These are phyloP conservation scores for Raphanus raphanistrum DNA, from an alignment of 345 rosid genomes.

Conservation along the genomic window DNA sequence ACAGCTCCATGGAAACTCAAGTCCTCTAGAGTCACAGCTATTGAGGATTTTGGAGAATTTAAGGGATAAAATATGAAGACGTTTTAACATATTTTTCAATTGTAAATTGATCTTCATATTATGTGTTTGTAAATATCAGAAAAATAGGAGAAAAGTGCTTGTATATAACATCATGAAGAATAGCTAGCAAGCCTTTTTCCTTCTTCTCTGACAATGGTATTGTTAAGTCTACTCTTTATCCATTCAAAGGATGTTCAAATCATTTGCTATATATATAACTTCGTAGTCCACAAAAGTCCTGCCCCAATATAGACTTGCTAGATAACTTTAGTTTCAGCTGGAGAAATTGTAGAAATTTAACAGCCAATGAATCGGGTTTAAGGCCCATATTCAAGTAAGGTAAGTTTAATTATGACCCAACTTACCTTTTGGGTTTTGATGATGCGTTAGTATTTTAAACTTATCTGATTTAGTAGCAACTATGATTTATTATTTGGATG, in stretches of 20 bases:
- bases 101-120: slow-evolving; percentile 40
- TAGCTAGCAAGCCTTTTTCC: background rate
- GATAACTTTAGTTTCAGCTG: slow-evolving; percentile 29
- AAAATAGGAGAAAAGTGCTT: slow-evolving; percentile 38
- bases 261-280: slow-evolving; percentile 74
- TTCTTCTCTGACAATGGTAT: slow-evolving; percentile 40
- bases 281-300: slow-evolving; percentile 79
- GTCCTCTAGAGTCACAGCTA: slow-evolving; percentile 58
- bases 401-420: background rate
- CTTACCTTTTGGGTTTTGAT: background rate
- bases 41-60: slow-evolving; percentile 49
- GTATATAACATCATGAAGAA: background rate
- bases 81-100: slow-evolving; percentile 7
- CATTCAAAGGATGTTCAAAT: slow-evolving; percentile 76
- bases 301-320: slow-evolving; percentile 58
- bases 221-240: slow-evolving; percentile 74
- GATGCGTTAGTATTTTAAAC: background rate
- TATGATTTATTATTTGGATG: background rate
- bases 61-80: slow-evolving; percentile 35
- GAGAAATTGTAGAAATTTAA: slow-evolving; percentile 56
- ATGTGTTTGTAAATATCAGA: slow-evolving; percentile 22
- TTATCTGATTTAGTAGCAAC: background rate
- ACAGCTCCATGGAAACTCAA: slow-evolving; percentile 45
- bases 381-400: background rate
- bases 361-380: slow-evolving; percentile 43